Base-by-base conservation (phyloP, 192 early-diverging fungal species). In the Coemansia sp. region DNA sequence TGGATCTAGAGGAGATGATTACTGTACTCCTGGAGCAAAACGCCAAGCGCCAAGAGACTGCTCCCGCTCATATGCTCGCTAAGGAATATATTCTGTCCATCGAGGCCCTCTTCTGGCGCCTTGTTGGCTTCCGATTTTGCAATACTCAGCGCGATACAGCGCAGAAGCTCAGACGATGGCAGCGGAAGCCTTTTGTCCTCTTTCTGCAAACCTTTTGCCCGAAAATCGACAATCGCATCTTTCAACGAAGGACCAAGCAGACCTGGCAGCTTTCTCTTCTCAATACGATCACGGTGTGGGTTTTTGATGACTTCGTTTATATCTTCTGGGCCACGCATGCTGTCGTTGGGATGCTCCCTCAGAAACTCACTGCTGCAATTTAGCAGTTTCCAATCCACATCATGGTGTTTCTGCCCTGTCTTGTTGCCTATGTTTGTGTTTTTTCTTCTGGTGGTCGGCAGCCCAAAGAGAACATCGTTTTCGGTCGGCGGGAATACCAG, bases 141-240 rank as follows among this genome's bases (percentile, higher is more conserved):
- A 53, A 83, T 58, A 7, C 69, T 53, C 37, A 50, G 45, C 44
- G 65, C 65, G 67, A 83, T 83, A 56, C 72, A 70, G 19, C 43
- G 53, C 42, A 83, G 50, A 6, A 83, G 72, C 67, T 77, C 75
- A 4, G 81, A 83, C 14, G 81, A 83, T 38, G 81, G 81, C 14
- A 83, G 76, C 19, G 60, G 72, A 40, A 72, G 48, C 25, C 25
- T 58, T 42, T 54, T 43, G n/a, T 42, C 49, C 46, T 63, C 12
- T 1, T 65, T 57, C 1, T 72, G 61, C 57, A 40, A 16, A 8
- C n/a, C 13, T 4, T 19, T 17, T n/a, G 32, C 57, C 39, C 37
- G 57, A 41, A 39, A n/a, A 59, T 59, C 57, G 8, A n/a, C 57
- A 41, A 59, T 5, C 7, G 57, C 39, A 5, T 41, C 5, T 22